Conservation (phyloP, 306 rosid genomes). For the Cercis canadensis region DNA sequence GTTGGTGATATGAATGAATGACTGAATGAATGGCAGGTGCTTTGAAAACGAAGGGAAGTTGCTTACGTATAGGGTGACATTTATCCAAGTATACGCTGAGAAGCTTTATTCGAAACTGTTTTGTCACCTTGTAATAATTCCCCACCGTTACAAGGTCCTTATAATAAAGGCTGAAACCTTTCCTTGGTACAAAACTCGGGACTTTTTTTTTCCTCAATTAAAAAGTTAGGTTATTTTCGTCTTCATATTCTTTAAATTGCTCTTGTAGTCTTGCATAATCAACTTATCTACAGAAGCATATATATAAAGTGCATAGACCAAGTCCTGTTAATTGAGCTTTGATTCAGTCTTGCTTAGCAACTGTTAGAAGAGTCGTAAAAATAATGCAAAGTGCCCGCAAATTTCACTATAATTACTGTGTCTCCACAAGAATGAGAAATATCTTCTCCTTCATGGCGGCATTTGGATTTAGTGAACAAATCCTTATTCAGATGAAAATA, state of each 20-base stretch:
- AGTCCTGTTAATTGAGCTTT: conserved; percentile 15
- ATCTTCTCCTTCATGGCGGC: conserved; percentile 15
- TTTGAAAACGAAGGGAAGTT: neutral
- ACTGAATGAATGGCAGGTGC: neutral
- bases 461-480: conserved; percentile 15
- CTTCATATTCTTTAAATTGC: no score
- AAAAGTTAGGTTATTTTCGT: no score
- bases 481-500: no score
- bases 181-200: conserved; percentile 18
- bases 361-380: conserved; percentile 42
- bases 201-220: neutral
- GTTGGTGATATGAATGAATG: neutral
- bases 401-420: conserved; percentile 36
- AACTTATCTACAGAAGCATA: neutral
- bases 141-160: neutral
- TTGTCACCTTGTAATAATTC: conserved; percentile 32
- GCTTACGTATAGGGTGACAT: neutral
- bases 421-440: conserved; percentile 31
- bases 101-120: conserved; percentile 7
- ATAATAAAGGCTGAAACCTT: conserved; percentile 17
- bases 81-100: neutral
- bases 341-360: conserved; percentile 43
- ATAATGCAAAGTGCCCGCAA: conserved; percentile 28
- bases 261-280: no score
- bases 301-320: conserved; percentile 22